Conservation (phyloP, 352 stramenopile species). For the Phytopythium ostracodes region DNA sequence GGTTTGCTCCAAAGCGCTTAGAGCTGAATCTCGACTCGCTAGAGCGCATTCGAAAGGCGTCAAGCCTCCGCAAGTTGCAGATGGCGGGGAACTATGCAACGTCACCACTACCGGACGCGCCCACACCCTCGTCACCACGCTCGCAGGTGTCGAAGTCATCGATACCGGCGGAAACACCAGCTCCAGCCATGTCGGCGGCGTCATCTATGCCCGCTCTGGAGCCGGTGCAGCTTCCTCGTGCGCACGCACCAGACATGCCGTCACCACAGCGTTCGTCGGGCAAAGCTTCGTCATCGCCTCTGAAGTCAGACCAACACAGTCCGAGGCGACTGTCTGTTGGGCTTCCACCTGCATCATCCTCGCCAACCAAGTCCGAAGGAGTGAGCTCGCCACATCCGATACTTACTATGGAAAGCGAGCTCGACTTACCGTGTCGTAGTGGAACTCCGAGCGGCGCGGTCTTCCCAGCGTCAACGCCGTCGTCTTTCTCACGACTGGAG, state of each 20-base stretch:
- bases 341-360: background rate
- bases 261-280: constrained; percentile 1
- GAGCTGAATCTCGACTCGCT: constrained; percentile 73
- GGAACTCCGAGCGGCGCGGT: background rate
- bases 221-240: background rate
- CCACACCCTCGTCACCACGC: background rate
- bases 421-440: background rate
- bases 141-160: background rate
- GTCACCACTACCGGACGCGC: background rate
- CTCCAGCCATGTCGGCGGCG: background rate
- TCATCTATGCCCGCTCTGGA: background rate
- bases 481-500: background rate
- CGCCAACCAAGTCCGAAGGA: constrained; percentile 4
- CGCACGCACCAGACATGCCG: background rate
- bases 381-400: background rate
- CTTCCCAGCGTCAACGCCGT: background rate
- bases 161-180: background rate
- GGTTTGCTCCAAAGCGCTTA: constrained; percentile 56
- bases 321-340: background rate
- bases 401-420: background rate
- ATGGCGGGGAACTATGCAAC: background rate
- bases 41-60: constrained; percentile 16
- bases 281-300: background rate
- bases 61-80: constrained; percentile 2
- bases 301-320: constrained; percentile 7